A percentile compares a stretch with the other conserved stretches of the same genome.
Conservation (phyloP, 2,329 filamentous ascomycete species). For the Verticillium albo-atrum region DNA sequence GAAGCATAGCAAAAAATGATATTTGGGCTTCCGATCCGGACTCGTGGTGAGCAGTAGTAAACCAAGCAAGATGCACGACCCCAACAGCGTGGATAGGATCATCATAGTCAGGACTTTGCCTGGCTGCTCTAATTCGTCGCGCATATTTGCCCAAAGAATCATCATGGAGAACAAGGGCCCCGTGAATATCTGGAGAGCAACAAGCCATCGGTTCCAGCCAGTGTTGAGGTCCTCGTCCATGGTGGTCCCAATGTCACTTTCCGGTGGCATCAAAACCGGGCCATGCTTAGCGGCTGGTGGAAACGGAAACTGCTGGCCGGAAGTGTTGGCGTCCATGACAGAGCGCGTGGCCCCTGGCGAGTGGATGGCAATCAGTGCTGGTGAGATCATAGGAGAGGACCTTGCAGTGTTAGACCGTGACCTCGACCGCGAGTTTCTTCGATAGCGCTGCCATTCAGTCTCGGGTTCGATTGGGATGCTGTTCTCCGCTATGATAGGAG, state of each 20-base stretch:
- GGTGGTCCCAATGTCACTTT: slow-evolving; percentile 14
- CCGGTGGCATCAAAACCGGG: slow-evolving; percentile 3
- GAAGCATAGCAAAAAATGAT: slow-evolving; percentile 78
- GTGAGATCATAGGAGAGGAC: slow-evolving; percentile 23
- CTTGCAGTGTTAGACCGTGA: slow-evolving; percentile 17
- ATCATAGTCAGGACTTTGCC: slow-evolving; percentile 49
- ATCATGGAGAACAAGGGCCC: slow-evolving; percentile 79
- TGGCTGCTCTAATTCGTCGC: slow-evolving; percentile 52
- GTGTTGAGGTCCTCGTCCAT: slow-evolving; percentile 34
- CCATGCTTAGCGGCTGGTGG: neutral
- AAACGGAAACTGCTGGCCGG: neutral
- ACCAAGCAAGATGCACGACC: slow-evolving; percentile 62
- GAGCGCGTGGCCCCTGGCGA: slow-evolving; percentile 5
- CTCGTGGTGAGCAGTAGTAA: slow-evolving; percentile 66
- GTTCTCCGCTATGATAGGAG: slow-evolving; percentile 2
- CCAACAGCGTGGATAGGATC: slow-evolving; percentile 60
- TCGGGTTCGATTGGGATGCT: slow-evolving; percentile 30
- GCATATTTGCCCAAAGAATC: slow-evolving; percentile 67
- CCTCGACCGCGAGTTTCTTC: slow-evolving; percentile 37
- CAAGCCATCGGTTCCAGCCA: slow-evolving; percentile 88
- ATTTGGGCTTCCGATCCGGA: slow-evolving; percentile 61
- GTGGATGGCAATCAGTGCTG: slow-evolving; percentile 21
- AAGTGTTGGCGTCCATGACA: neutral
- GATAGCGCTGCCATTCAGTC: slow-evolving; percentile 57
- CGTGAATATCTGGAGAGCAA: slow-evolving; percentile 78